These are phyloP conservation scores for Aspergillus viridinutans DNA, from an alignment of 2,329 filamentous ascomycete genomes.

Conservation along the genomic window DNA sequence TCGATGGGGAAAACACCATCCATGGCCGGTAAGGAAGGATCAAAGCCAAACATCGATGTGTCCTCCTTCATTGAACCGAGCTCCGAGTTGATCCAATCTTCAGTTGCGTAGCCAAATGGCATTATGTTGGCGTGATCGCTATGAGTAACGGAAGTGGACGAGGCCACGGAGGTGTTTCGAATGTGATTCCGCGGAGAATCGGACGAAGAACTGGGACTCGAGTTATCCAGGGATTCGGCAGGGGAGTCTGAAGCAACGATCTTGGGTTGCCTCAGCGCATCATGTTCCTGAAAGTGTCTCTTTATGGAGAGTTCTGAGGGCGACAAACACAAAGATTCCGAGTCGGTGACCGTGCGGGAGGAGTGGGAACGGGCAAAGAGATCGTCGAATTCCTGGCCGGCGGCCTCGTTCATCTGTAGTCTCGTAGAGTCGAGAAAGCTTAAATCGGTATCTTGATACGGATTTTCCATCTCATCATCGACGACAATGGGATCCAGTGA, in stretches of 20 bases:
- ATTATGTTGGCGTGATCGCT: constrained; percentile 31
- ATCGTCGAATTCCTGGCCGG: constrained; percentile 41
- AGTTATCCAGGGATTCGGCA: constrained; percentile 43
- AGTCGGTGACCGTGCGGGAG: constrained; percentile 24
- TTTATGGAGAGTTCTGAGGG: constrained; percentile 25
- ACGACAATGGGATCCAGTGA: constrained; percentile 39
- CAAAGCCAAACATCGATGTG: constrained; percentile 35
- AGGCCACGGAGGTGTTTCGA: constrained; percentile 39
- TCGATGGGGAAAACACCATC: constrained; percentile 29
- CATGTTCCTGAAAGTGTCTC: constrained; percentile 28
- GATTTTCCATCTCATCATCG: constrained; percentile 41
- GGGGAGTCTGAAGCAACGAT: constrained; percentile 35
- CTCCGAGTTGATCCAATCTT: constrained; percentile 37
- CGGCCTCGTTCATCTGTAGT: constrained; percentile 33
- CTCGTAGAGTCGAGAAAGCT: constrained; percentile 39
- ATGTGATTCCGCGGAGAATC: constrained; percentile 40
- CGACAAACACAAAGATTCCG: constrained; percentile 28
- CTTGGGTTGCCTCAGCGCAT: constrained; percentile 31
- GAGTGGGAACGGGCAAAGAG: constrained; percentile 35
- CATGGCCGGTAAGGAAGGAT: constrained; percentile 31
- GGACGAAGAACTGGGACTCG: constrained; percentile 41
- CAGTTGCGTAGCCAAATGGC: constrained; percentile 32
- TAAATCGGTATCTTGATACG: constrained; percentile 40
- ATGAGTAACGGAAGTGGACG: constrained; percentile 37
- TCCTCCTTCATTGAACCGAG: constrained; percentile 36